Percentiles rank a stretch among this genome's conserved stretches.
Evolutionary conservation across 495 filamentous ascomycete genomes (phyloP).

Genomic region (Penicillium mononematosum): DNA sequence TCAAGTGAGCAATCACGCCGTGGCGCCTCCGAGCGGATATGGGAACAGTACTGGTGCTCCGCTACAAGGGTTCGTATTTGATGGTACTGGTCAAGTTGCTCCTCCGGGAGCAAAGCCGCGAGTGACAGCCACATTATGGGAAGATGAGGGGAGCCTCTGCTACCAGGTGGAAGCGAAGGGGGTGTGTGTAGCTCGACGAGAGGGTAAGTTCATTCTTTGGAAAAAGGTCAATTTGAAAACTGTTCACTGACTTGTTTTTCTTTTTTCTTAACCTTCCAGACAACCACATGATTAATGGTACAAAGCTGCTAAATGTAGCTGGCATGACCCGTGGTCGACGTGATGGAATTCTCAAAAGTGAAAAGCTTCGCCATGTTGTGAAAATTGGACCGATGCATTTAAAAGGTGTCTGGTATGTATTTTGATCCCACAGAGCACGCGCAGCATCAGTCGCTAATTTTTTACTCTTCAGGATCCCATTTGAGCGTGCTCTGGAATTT

Average conservation of each 20-base stretch:
- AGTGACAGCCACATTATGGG: constrained; percentile 96
- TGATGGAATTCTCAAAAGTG: constrained; percentile 96
- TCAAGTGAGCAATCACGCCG: constrained; percentile 47
- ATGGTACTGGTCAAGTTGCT: constrained; percentile 87
- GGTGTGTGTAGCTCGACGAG: constrained; percentile 89
- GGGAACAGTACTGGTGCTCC: constrained; percentile 51
- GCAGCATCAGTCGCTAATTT: background rate
- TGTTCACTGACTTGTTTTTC: constrained; percentile 9
- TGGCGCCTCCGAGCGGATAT: constrained; percentile 42
- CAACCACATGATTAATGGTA: constrained; percentile 99
- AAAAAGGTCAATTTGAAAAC: background rate
- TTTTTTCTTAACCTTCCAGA: constrained; percentile 50
- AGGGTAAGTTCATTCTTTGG: constrained; percentile 59
- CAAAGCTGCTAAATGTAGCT: constrained; percentile 93
- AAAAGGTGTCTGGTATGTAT: constrained; percentile 92
- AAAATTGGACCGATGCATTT: constrained; percentile 99
- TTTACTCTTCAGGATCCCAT: constrained; percentile 74
- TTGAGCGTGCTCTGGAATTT: constrained; percentile 93
- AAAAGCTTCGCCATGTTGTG: constrained; percentile 93
- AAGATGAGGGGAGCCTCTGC: constrained; percentile 95
- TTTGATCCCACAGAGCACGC: background rate
- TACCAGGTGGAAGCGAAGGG: constrained; percentile 97
- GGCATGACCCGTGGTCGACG: constrained; percentile 96
- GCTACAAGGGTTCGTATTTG: constrained; percentile 61
- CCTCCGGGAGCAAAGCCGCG: constrained; percentile 98